Conservation (phyloP, 345 rosid genomes). For the Isatis tinctoria region DNA sequence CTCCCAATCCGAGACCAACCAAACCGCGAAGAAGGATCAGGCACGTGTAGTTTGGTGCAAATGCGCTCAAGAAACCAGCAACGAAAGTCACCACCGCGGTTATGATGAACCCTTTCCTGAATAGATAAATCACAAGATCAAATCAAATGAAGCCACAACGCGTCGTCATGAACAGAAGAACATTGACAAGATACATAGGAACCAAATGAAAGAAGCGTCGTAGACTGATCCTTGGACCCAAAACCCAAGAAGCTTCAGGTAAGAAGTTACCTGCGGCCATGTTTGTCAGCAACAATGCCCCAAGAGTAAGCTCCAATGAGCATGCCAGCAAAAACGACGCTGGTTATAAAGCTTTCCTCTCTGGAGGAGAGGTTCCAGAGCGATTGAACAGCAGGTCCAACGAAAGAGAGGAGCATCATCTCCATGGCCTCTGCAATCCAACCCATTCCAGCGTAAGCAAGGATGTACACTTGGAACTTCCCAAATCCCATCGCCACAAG, state of each 20-base stretch:
- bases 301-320: conserved; percentile 82
- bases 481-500: conserved; percentile 78
- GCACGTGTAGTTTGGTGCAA: conserved; percentile 59
- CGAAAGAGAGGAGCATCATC: conserved; percentile 87
- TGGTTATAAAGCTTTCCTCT: conserved; percentile 69
- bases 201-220: conserved; percentile 9
- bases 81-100: conserved; percentile 69
- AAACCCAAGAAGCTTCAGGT: background rate
- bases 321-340: conserved; percentile 85
- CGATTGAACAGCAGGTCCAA: conserved; percentile 78
- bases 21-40: conserved; percentile 61
- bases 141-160: conserved; percentile 8
- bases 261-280: conserved; percentile 66
- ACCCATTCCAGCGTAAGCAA: conserved; percentile 90
- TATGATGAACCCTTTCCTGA: conserved; percentile 84
- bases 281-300: conserved; percentile 80
- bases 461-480: conserved; percentile 62
- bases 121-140: conserved; percentile 19
- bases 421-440: conserved; percentile 96
- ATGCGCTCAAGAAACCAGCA: conserved; percentile 81
- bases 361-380: conserved; percentile 67
- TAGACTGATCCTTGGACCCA: background rate
- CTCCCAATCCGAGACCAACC: conserved; percentile 93
- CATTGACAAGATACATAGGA: conserved; percentile 1
- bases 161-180: background rate